These are phyloP conservation scores for Stereocaulon alpinum DNA, from an alignment of 495 filamentous ascomycete species.

Conservation along the genomic window DNA sequence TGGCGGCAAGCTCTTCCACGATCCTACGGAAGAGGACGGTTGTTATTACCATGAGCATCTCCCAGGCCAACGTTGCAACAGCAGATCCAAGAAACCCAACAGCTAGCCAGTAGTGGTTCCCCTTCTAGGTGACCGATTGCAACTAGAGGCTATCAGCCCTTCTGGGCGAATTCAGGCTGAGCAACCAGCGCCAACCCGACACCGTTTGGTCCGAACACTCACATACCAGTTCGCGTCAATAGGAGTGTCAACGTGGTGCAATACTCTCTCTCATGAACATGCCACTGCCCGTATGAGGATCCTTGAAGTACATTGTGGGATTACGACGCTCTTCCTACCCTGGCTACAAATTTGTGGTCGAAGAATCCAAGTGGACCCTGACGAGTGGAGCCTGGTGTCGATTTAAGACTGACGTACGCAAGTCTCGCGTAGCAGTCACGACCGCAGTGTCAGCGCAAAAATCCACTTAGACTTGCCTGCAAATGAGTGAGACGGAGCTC, in stretches of 20 bases:
- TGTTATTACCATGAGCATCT: constrained; percentile 39
- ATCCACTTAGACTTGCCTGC: no score
- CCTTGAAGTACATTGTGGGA: not conserved
- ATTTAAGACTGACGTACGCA: no score
- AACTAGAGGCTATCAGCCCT: not conserved
- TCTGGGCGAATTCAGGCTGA: not conserved
- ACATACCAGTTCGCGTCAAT: not conserved
- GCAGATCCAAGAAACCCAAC: not conserved
- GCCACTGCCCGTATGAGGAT: no score
- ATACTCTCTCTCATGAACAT: not conserved
- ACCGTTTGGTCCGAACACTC: not conserved
- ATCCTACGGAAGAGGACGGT: constrained; percentile 33
- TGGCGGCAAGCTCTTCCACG: constrained; percentile 37
- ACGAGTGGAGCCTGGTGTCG: no score
- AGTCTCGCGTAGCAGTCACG: no score
- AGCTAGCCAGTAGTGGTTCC: not conserved
- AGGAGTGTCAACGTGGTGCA: not conserved
- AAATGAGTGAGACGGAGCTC: no score
- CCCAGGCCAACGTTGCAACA: constrained; percentile 24
- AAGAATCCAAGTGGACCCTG: no score
- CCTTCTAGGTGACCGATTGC: not conserved
- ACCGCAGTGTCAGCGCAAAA: no score
- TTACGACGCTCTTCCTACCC: not conserved
- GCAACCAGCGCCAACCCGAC: not conserved
- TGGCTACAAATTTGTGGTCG: not conserved